Conservation (phyloP, 2,329 filamentous ascomycete genomes). For the Fusarium falciforme region DNA sequence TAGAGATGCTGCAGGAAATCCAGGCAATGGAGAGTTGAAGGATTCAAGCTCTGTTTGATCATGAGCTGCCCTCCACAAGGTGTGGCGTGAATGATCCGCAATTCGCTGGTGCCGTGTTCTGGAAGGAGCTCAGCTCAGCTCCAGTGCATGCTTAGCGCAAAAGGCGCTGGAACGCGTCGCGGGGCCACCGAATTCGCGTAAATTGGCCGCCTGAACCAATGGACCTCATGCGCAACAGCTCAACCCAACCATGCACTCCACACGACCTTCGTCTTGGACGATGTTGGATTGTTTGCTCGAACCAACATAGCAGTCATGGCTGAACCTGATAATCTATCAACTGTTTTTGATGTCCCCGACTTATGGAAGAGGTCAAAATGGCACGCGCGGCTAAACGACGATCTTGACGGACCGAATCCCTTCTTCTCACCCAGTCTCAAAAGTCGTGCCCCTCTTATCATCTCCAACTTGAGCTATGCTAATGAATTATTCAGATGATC, state of each 20-base stretch:
- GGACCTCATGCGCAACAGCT: slow-evolving; percentile 9
- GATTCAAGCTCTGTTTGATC: slow-evolving; percentile 9
- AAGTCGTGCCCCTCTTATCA: slow-evolving; percentile 39
- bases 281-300: slow-evolving; percentile 24
- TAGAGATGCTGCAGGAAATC: not conserved
- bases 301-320: slow-evolving; percentile 42
- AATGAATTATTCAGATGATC: slow-evolving; percentile 12
- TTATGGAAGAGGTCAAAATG: slow-evolving; percentile 68
- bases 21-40: slow-evolving; percentile 11
- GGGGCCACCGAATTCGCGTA: slow-evolving; percentile 29
- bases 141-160: slow-evolving; percentile 18
- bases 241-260: not conserved
- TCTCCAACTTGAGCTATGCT: not conserved
- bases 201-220: slow-evolving; percentile 11
- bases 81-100: slow-evolving; percentile 30
- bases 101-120: not conserved
- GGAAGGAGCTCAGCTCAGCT: not conserved
- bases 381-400: slow-evolving; percentile 48
- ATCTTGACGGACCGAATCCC: slow-evolving; percentile 30
- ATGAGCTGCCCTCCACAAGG: not conserved
- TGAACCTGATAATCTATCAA: slow-evolving; percentile 56
- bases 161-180: slow-evolving; percentile 34
- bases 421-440: slow-evolving; percentile 59
- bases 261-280: not conserved
- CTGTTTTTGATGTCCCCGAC: slow-evolving; percentile 73